A percentile compares a stretch with the other conserved stretches of the same genome.
Evolutionary conservation across 1,284 basidiomycete genomes (phyloP).

Genomic region (Apiotrichum mycotoxinovorans): DNA sequence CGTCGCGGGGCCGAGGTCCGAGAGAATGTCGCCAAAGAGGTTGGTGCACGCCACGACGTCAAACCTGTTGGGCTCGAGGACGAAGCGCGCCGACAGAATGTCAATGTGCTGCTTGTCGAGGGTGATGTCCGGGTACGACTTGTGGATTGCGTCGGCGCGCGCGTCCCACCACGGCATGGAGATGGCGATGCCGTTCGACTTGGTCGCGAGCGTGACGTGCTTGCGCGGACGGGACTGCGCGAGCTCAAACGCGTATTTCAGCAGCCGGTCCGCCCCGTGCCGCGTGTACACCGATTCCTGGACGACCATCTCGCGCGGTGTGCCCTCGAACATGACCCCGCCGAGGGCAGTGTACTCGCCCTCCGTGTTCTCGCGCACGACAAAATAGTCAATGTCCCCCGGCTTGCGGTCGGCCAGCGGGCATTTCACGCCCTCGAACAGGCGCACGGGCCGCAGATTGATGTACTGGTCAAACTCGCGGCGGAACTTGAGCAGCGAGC

Average conservation of each 20-base stretch:
- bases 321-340: constrained; percentile 62
- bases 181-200: constrained; percentile 52
- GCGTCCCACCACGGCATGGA: constrained; percentile 40
- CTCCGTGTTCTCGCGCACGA: constrained; percentile 97
- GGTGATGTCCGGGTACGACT: constrained; percentile 56
- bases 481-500: constrained; percentile 68
- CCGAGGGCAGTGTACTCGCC: constrained; percentile 95
- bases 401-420: constrained; percentile 69
- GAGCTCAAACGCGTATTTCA: constrained; percentile 89
- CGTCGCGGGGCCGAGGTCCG: constrained; percentile 62
- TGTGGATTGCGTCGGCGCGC: constrained; percentile 53
- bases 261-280: constrained; percentile 82
- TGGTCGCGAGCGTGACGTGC: constrained; percentile 57
- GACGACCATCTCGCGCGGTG: constrained; percentile 75
- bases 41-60: constrained; percentile 95
- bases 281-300: constrained; percentile 95
- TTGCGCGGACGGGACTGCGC: constrained; percentile 64
- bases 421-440: constrained; percentile 51
- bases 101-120: constrained; percentile 59
- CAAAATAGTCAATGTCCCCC: constrained; percentile 58
- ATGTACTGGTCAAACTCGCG: constrained; percentile 58
- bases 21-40: constrained; percentile 96
- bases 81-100: constrained; percentile 54
- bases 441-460: constrained; percentile 65
- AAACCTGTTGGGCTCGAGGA: constrained; percentile 58